Conservation (phyloP, 2,329 filamentous ascomycete genomes). For the Aspergillus transmontanensis region DNA sequence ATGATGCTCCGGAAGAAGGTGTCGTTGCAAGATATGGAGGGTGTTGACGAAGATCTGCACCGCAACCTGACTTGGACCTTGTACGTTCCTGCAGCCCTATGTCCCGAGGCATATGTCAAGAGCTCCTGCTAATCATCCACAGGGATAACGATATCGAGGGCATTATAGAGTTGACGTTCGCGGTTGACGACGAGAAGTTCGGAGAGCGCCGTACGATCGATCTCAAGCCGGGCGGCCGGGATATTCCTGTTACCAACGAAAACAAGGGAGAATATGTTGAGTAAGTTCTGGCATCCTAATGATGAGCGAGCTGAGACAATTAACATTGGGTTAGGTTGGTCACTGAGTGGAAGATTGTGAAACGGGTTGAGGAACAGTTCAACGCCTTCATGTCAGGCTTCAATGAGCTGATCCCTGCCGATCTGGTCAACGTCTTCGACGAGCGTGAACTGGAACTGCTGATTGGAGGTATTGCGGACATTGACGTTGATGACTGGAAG, state of each 20-base stretch:
- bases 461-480: slow-evolving; percentile 99
- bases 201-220: slow-evolving; percentile 93
- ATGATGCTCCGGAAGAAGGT: slow-evolving; percentile 97
- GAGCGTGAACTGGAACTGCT: slow-evolving; percentile 94
- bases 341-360: slow-evolving; percentile 99
- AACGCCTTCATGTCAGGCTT: slow-evolving; percentile 97
- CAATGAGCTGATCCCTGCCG: slow-evolving; percentile 93
- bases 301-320: background rate
- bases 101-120: background rate
- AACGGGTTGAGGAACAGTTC: slow-evolving; percentile 97
- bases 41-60: slow-evolving; percentile 97
- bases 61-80: slow-evolving; percentile 95
- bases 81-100: slow-evolving; percentile 42
- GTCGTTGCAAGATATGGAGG: slow-evolving; percentile 92
- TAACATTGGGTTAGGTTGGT: slow-evolving; percentile 63
- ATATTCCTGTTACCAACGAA: slow-evolving; percentile 96
- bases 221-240: slow-evolving; percentile 81
- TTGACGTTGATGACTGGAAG: slow-evolving; percentile 99
- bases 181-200: slow-evolving; percentile 95
- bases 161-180: slow-evolving; percentile 93
- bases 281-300: slow-evolving; percentile 47
- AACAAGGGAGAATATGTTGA: slow-evolving; percentile 99
- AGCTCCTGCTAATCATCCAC: slow-evolving; percentile 22
- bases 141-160: slow-evolving; percentile 94
- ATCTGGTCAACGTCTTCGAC: slow-evolving; percentile 97